Base-by-base conservation (phyloP, 1,284 basidiomycete species). In the Xerocomus minutiporus region DNA sequence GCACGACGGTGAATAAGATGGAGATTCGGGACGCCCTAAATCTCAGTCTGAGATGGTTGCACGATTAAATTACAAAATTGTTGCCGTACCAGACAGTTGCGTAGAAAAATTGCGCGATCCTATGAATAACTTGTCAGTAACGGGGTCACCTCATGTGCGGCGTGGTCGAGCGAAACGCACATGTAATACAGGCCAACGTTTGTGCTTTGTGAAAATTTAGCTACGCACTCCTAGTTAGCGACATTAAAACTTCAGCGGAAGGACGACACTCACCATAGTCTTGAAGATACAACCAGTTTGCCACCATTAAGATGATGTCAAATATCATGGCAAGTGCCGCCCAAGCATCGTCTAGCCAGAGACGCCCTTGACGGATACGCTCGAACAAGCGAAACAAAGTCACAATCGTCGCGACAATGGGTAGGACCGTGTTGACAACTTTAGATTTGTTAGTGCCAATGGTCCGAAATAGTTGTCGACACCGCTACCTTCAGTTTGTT, bases 311-410 rank as follows among this genome's bases (percentile, higher is more conserved):
- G n/a, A 29, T 43, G 35, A 39, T 34, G 12, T 39, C 4, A 17
- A 51, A 44, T 20, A 44, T 3, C 51, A 53, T 53, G 5, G 51
- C 48, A 15, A 48, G 8, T 6, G 28, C 38, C 6, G 29, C 46
- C 46, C 46, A 48, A 9, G 28, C 38, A 29, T 53, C 51, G 20
- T 53, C 51, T n/a, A 51, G 28, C 51, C 51, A 53, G 17, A 53
- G 13, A 44, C 51, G 51, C 8, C 35, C 28, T 36, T 51, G 51
- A 15, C 48, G 49, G 28, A 35, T 15, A 11, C 51, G 51, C 29
- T 51, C 51, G 20, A 13, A 23, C 41, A 53, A 39, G 12, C 51
- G 51, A 32, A 53, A 53, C 8, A 28, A 51, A 26, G 51, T 53
- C 5, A 52, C 35, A 23, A 51, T 5, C n/a, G 47, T 38, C 4